Conservation (phyloP, 2,329 filamentous ascomycete species). For the Fusarium sp. region DNA sequence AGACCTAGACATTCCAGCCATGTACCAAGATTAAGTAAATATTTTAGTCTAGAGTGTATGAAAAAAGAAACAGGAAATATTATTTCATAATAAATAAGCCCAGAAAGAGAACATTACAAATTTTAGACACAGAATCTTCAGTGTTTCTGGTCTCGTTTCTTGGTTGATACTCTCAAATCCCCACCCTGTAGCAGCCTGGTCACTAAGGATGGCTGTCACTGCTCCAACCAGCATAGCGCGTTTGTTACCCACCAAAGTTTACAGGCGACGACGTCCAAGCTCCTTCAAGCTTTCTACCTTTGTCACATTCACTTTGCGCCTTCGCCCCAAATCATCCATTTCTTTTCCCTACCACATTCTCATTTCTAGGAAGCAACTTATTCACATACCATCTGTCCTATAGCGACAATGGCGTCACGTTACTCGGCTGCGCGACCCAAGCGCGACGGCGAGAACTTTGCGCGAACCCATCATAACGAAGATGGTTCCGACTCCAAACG, state of each 20-base stretch:
- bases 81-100: not conserved
- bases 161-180: not conserved
- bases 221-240: conserved; percentile 21
- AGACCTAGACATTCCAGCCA: not conserved
- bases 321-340: not conserved
- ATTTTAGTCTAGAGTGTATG: not conserved
- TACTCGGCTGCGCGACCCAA: conserved; percentile 78
- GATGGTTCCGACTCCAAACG: conserved; percentile 68
- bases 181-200: not conserved
- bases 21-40: not conserved
- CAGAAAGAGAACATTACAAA: not conserved
- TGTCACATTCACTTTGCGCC: conserved; percentile 25
- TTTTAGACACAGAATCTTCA: not conserved
- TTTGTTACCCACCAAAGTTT: not conserved
- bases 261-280: conserved; percentile 23
- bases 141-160: not conserved
- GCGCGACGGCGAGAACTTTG: conserved; percentile 81
- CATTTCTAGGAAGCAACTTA: not conserved
- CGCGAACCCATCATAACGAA: conserved; percentile 73
- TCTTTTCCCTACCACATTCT: not conserved
- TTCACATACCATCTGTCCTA: not conserved
- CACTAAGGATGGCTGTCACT: not conserved
- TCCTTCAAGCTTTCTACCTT: conserved; percentile 20
- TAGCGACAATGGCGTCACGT: conserved; percentile 60
- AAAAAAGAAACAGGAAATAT: not conserved